Base-by-base conservation (phyloP, 2,329 filamentous ascomycete genomes). In the Fusarium keratoplasticum region DNA sequence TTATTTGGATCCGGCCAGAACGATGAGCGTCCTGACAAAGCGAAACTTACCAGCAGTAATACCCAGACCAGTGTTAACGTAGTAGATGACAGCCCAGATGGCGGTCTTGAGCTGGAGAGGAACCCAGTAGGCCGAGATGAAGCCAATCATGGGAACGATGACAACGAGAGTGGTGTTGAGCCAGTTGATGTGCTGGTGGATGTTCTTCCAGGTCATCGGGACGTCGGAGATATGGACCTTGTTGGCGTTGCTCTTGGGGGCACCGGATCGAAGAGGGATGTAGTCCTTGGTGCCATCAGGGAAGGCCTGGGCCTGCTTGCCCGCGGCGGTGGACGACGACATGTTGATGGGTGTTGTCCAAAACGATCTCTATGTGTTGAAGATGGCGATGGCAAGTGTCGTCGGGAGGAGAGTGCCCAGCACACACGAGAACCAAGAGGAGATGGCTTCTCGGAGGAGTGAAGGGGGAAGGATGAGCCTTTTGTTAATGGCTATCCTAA, bases 161-260 rank as follows among this genome's bases (percentile, higher is more conserved):
- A 97, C 83, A 82, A 97, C 96, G 82, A 98, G 89, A 72, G 88
- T 89, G 72, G 94, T 92, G 83, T 97, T 98, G 76, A 98, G 89
- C 95, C 95, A 98, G 89, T 97, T 95, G 87, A 98, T 89, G 82
- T 98, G 95, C 86, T 95, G 93, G 86, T 95, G 92, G 94, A 94
- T 96, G 87, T 97, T 98, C 79, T 88, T 86, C 84, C 87, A 89
- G 69, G 94, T 97, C 78, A 97, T 92, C 67, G 93, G 93, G 73
- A 90, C 90, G 74, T 97, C 95, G 74, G 94, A 91, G 84, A 97
- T 96, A 84, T 97, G 95, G 75, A 84, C 83, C 80, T 84, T 86
- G 71, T 71, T 73, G 33, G 71, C 70, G 64, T 77, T 73, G 50
- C 74, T 79, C 66, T 75, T 74, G 50, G 72, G 2, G 20, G 35